phyloP scores from a whole-genome alignment of 176 grass and related monocot species.

The Triticum urartu region DNA sequence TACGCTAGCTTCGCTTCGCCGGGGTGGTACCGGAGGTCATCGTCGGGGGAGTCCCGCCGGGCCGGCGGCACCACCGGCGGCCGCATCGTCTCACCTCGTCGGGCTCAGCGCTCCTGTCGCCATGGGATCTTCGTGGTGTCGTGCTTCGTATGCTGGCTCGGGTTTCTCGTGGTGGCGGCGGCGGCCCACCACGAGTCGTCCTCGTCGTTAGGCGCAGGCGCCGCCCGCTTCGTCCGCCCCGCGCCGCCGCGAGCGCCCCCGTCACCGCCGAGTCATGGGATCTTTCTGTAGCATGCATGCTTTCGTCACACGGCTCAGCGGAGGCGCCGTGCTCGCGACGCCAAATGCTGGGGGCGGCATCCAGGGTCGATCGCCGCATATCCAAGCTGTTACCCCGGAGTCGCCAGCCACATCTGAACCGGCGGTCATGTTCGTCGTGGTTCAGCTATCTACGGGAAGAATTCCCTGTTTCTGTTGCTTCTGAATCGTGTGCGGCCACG shows the following conservation, averaged over 20 bases:
- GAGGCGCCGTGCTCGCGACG: constrained; percentile 35
- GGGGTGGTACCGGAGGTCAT: neutral
- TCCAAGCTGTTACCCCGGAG: neutral
- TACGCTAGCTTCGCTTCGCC: neutral
- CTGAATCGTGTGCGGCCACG: constrained; percentile 24
- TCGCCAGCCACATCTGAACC: constrained; percentile 14
- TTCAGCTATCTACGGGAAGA: constrained; percentile 15
- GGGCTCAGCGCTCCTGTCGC: neutral
- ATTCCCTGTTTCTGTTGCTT: constrained; percentile 24
- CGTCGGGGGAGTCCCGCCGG: neutral
- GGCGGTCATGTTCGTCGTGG: constrained; percentile 23
- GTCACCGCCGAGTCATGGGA: constrained; percentile 26
- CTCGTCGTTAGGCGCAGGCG: neutral
- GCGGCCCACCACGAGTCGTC: neutral
- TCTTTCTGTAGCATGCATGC: constrained; percentile 54
- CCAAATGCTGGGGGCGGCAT: constrained; percentile 27
- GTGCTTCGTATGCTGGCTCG: constrained; percentile 1
- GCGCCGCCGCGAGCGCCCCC: constrained; percentile 6
- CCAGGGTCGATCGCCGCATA: constrained; percentile 36
- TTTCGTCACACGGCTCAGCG: constrained; percentile 41
- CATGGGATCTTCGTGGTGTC: constrained; percentile 39
- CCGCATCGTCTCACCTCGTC: constrained; percentile 13
- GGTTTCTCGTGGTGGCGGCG: neutral
- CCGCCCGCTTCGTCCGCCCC: neutral
- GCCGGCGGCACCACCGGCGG: neutral